A percentile compares a stretch with the other conserved stretches of the same genome.
Conservation (phyloP, 2,329 filamentous ascomycete species). For the Claviceps monticola region DNA sequence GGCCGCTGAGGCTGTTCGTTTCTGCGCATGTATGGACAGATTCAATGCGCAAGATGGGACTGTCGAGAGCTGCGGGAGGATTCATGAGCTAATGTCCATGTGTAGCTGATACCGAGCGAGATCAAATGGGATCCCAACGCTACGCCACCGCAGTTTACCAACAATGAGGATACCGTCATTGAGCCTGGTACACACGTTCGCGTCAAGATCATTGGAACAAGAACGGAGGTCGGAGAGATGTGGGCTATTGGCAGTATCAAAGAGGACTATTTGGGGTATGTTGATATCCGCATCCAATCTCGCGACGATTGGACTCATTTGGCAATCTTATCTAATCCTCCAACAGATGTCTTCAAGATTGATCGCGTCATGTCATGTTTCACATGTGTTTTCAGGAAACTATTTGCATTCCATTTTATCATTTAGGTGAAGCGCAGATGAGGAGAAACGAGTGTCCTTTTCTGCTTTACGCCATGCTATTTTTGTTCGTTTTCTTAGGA, state of each 20-base stretch:
- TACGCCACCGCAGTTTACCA: constrained; percentile 91
- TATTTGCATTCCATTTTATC: not conserved
- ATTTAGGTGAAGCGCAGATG: not conserved
- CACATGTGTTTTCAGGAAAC: not conserved
- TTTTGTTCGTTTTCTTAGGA: not conserved
- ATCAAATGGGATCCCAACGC: constrained; percentile 93
- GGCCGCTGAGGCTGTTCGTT: constrained; percentile 65
- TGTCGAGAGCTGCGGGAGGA: not conserved
- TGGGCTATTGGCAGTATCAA: constrained; percentile 97
- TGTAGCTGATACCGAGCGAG: constrained; percentile 74
- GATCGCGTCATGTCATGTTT: constrained; percentile 1
- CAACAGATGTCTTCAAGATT: constrained; percentile 15
- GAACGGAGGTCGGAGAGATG: constrained; percentile 88
- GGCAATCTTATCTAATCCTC: not conserved
- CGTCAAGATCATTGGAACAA: constrained; percentile 84
- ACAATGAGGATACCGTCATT: constrained; percentile 86
- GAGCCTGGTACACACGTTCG: constrained; percentile 88
- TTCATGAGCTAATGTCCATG: not conserved
- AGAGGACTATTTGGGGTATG: constrained; percentile 58
- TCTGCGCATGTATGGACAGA: constrained; percentile 58
- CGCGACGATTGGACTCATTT: not conserved
- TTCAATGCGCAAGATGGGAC: not conserved
- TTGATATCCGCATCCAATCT: not conserved
- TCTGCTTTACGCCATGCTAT: not conserved
- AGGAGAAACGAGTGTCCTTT: not conserved